phyloP scores from a whole-genome alignment of 148 eudicot species.

The Beta vulgaris region DNA sequence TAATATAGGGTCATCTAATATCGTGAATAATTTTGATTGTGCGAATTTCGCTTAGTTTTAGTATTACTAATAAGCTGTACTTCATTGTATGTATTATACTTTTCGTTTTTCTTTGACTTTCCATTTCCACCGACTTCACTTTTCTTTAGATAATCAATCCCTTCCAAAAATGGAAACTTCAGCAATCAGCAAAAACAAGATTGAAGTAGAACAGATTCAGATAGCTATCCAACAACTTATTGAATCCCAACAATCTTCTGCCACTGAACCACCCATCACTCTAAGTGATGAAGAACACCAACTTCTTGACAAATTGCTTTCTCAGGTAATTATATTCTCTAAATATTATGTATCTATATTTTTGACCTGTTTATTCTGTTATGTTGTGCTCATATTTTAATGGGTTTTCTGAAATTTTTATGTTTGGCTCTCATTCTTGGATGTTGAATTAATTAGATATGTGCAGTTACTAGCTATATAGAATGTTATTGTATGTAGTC shows the following conservation, averaged over 20 bases:
- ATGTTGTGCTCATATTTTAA: neutral
- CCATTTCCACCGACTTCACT: neutral
- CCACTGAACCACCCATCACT: neutral
- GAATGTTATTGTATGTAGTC: too few species aligned
- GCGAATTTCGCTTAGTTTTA: too few species aligned
- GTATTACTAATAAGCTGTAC: too few species aligned
- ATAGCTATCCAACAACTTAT: conserved; percentile 37
- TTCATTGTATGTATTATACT: too few species aligned
- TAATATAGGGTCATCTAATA: too few species aligned
- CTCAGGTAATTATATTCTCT: conserved; percentile 40
- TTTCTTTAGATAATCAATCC: neutral
- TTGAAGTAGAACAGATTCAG: conserved; percentile 39
- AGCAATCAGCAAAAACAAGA: conserved; percentile 15
- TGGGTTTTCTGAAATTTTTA: neutral
- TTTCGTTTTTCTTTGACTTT: too few species aligned
- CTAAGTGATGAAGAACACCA: conserved; percentile 25
- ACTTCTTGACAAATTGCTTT: conserved; percentile 38
- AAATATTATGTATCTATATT: neutral
- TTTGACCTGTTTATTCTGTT: neutral
- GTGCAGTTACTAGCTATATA: too few species aligned
- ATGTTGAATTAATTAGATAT: too few species aligned
- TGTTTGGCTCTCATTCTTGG: too few species aligned
- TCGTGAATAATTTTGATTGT: too few species aligned
- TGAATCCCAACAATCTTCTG: conserved; percentile 22
- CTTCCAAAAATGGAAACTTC: conserved; percentile 19